Percentiles rank a stretch among this genome's conserved stretches.
These are phyloP conservation scores for Solioccasus polychromus DNA, from an alignment of 768 basidiomycete genomes.

Conservation along the genomic window DNA sequence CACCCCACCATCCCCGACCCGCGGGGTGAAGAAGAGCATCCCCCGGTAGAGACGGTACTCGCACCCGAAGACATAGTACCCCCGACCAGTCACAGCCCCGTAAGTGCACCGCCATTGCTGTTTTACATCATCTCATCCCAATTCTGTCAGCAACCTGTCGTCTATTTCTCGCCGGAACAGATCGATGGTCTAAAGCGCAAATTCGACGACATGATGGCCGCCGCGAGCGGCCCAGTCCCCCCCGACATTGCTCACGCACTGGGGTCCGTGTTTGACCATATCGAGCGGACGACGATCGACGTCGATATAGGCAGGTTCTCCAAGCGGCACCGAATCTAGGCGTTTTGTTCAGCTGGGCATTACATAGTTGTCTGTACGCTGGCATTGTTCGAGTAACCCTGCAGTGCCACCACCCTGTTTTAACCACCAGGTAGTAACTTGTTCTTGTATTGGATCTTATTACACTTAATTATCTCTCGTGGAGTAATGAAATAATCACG, in stretches of 20 bases:
- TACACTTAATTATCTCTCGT: slow-evolving; percentile 9
- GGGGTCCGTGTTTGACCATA: slow-evolving; percentile 33
- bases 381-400: neutral
- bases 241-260: slow-evolving; percentile 31
- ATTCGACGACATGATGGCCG: slow-evolving; percentile 31
- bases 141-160: slow-evolving; percentile 16
- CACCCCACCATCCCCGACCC: slow-evolving; percentile 12
- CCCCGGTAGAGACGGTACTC: slow-evolving; percentile 14
- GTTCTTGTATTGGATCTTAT: slow-evolving; percentile 14
- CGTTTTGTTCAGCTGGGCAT: too few relatives aligned
- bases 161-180: slow-evolving; percentile 33
- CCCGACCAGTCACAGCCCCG: slow-evolving; percentile 16
- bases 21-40: slow-evolving; percentile 18
- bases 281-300: slow-evolving; percentile 29
- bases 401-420: too few relatives aligned
- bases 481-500: slow-evolving; percentile 6
- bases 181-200: slow-evolving; percentile 29
- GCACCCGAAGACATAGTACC: slow-evolving; percentile 15
- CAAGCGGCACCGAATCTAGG: slow-evolving; percentile 28
- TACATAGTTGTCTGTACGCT: neutral
- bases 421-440: slow-evolving; percentile 1
- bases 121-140: neutral
- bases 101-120: slow-evolving; percentile 6
- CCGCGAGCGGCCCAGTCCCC: slow-evolving; percentile 29
- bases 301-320: slow-evolving; percentile 22